Conservation (phyloP, 768 basidiomycete species). For the Lentinula edodes region DNA sequence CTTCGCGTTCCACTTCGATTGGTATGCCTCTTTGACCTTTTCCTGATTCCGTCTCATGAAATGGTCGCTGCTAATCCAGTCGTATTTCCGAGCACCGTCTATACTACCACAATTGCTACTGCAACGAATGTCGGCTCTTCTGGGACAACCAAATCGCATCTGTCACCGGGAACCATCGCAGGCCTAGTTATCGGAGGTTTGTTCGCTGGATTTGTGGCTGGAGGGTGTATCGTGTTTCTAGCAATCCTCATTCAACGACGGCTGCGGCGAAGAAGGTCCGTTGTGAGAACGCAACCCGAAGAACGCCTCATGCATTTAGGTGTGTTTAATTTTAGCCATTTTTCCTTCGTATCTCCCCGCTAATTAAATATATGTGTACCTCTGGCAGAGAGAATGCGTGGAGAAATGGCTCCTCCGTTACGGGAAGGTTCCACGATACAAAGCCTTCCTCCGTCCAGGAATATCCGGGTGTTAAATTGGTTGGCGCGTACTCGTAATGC, state of each 20-base stretch:
- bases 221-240: background rate
- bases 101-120: conserved; percentile 28
- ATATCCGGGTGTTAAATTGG: conserved; percentile 4
- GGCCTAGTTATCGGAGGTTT: conserved; percentile 5
- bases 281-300: conserved; percentile 3
- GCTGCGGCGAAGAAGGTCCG: background rate
- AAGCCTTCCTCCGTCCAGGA: conserved; percentile 4
- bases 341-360: background rate
- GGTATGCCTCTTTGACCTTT: background rate
- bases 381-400: background rate
- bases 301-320: conserved; percentile 6
- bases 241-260: background rate
- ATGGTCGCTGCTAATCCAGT: background rate
- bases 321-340: background rate
- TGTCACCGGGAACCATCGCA: background rate
- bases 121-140: background rate
- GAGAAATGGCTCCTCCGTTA: conserved; percentile 1
- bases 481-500: background rate
- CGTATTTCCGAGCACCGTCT: conserved; percentile 37
- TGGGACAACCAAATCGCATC: background rate
- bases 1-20: background rate
- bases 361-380: background rate
- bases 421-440: background rate
- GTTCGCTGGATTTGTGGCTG: background rate
- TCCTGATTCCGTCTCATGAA: background rate